Conservation (phyloP, 2,329 filamentous ascomycete genomes). For the Nigrospora sphaerica region DNA sequence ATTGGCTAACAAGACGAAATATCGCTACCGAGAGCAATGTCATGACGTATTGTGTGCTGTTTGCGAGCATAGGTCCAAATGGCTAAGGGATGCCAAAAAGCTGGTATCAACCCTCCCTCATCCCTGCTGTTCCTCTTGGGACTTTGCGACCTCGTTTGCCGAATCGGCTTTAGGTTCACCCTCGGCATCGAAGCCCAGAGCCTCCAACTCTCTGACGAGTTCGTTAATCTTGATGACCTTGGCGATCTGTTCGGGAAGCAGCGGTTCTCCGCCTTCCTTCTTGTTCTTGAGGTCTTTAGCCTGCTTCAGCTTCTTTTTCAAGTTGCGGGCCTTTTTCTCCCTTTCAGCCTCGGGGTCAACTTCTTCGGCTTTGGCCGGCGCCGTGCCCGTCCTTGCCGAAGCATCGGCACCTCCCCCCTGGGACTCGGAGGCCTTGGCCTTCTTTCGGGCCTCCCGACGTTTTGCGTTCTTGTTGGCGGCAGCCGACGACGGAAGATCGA, state of each 20-base stretch:
- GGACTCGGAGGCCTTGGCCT: slow-evolving; percentile 48
- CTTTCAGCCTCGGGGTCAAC: slow-evolving; percentile 67
- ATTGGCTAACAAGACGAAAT: too few relatives aligned
- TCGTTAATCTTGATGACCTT: slow-evolving; percentile 98
- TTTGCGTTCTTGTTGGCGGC: slow-evolving; percentile 83
- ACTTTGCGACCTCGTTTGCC: not conserved
- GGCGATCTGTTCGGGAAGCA: slow-evolving; percentile 90
- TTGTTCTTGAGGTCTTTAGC: slow-evolving; percentile 85
- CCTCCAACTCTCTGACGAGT: slow-evolving; percentile 79
- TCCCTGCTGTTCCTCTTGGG: not conserved
- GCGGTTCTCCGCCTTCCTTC: slow-evolving; percentile 75
- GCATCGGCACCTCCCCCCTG: slow-evolving; percentile 51
- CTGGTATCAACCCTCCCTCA: not conserved
- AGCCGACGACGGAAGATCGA: slow-evolving; percentile 30
- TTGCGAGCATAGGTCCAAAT: too few relatives aligned
- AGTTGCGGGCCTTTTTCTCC: slow-evolving; percentile 86
- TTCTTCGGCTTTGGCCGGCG: slow-evolving; percentile 29
- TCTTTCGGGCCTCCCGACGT: slow-evolving; percentile 48
- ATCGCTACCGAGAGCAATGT: too few relatives aligned
- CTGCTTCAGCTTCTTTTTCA: slow-evolving; percentile 93
- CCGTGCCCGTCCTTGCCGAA: slow-evolving; percentile 19
- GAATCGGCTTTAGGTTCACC: slow-evolving; percentile 46
- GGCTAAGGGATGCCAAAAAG: too few relatives aligned
- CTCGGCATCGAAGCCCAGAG: slow-evolving; percentile 75
- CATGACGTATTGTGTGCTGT: too few relatives aligned